Evolutionary conservation across 176 grass and related monocot genomes (phyloP).

Genomic region (Musa troglodytarum): DNA sequence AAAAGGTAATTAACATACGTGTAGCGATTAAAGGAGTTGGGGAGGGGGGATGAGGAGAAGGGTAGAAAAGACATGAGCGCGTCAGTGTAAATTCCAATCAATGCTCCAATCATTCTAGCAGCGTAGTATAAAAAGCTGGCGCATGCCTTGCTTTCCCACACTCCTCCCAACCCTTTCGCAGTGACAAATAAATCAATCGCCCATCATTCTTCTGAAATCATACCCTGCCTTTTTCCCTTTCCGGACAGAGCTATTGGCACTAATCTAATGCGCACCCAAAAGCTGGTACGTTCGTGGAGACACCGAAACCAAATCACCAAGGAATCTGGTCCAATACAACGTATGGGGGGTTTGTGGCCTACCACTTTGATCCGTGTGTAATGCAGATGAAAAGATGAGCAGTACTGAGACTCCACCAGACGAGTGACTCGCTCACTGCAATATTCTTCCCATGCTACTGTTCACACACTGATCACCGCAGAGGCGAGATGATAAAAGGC

Average conservation of each 20-base stretch:
- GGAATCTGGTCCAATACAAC: neutral
- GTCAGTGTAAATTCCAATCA: neutral
- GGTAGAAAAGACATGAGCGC: neutral
- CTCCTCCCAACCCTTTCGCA: slow-evolving; percentile 18
- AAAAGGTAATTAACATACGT: no score
- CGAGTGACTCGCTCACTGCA: no score
- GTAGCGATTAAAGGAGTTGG: no score
- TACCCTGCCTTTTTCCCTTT: slow-evolving; percentile 40
- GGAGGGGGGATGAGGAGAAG: no score
- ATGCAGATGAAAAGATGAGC: no score
- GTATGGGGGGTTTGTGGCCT: no score
- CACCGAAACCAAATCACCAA: slow-evolving; percentile 43
- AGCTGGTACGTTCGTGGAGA: slow-evolving; percentile 27
- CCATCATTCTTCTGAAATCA: slow-evolving; percentile 68
- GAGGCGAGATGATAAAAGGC: no score
- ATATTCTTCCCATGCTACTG: no score
- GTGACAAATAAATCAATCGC: slow-evolving; percentile 42
- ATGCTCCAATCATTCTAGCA: slow-evolving; percentile 35
- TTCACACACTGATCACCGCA: no score
- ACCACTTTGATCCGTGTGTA: no score
- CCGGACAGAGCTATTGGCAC: slow-evolving; percentile 30
- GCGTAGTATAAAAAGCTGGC: slow-evolving; percentile 39
- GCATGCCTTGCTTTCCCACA: slow-evolving; percentile 35
- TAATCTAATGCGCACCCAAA: slow-evolving; percentile 37
- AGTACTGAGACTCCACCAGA: no score